phyloP scores from a whole-genome alignment of 2,329 filamentous ascomycete genomes.

The Colletotrichum sp. region DNA sequence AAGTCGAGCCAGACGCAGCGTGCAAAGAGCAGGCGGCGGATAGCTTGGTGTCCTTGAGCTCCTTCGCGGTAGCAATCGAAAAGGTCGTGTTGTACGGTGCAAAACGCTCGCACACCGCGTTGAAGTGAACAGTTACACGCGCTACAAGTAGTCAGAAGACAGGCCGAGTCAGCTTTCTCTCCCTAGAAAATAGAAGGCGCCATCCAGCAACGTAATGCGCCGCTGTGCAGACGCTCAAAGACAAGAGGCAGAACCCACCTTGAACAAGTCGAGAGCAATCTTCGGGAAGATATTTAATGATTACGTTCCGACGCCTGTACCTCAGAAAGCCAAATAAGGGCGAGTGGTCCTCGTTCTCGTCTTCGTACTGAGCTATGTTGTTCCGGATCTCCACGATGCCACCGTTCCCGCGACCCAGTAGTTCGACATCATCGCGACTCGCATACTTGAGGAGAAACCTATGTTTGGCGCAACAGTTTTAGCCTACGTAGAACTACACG shows the following conservation, averaged over 20 bases:
- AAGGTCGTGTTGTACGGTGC: conserved; percentile 87
- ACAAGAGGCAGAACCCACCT: conserved; percentile 63
- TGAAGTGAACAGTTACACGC: conserved; percentile 78
- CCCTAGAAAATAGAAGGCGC: conserved; percentile 4
- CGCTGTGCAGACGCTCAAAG: background rate
- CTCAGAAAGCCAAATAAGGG: conserved; percentile 92
- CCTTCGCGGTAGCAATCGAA: conserved; percentile 74
- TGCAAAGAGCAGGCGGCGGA: conserved; percentile 90
- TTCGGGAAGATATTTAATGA: conserved; percentile 92
- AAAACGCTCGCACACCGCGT: conserved; percentile 72
- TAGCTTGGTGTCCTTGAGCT: conserved; percentile 86
- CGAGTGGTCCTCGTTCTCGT: conserved; percentile 64
- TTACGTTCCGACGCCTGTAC: conserved; percentile 86
- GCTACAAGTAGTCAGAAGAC: conserved; percentile 54
- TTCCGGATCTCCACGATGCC: conserved; percentile 85
- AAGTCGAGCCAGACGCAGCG: conserved; percentile 83
- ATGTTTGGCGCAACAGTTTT: conserved; percentile 21
- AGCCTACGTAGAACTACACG: background rate
- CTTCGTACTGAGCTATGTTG: conserved; percentile 75
- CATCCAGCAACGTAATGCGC: conserved; percentile 2
- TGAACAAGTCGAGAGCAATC: conserved; percentile 89
- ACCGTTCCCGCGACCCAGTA: conserved; percentile 78
- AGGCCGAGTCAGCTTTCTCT: conserved; percentile 15
- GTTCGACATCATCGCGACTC: conserved; percentile 84
- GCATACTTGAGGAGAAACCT: conserved; percentile 97